Conservation (phyloP, 257 asterid genomes). For the Thymus mandschuricus region DNA sequence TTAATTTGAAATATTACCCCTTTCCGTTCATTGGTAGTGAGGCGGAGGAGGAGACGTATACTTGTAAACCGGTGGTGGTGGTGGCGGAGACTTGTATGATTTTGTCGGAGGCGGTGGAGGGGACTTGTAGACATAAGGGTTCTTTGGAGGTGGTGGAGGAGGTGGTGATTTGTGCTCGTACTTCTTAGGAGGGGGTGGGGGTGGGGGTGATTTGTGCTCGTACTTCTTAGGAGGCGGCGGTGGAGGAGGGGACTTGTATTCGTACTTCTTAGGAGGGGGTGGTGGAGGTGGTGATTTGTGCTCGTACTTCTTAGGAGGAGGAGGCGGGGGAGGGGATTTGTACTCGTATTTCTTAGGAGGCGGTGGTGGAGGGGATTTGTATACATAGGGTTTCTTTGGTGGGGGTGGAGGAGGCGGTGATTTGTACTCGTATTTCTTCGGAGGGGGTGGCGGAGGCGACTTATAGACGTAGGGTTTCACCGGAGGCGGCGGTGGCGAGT, state of each 20-base stretch:
- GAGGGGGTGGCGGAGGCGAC: slow-evolving; percentile 22
- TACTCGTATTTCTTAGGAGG: background rate
- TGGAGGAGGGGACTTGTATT: background rate
- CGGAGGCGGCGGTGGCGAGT: slow-evolving; percentile 14
- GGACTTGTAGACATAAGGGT: background rate
- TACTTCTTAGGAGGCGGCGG: slow-evolving; percentile 17
- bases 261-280: background rate
- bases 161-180: slow-evolving; percentile 21
- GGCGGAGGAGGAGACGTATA: slow-evolving; percentile 18
- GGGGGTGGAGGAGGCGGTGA: slow-evolving; percentile 14
- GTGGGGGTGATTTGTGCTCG: background rate
- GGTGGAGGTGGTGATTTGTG: slow-evolving; percentile 27
- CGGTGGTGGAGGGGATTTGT: slow-evolving; percentile 1
- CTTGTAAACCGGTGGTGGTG: slow-evolving; percentile 20
- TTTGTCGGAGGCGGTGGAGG: slow-evolving; percentile 21
- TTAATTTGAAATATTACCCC: slow-evolving; percentile 10
- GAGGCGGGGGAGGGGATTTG: slow-evolving; percentile 9
- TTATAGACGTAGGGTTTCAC: slow-evolving; percentile 22
- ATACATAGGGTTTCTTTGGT: background rate
- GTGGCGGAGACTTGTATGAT: slow-evolving; percentile 9
- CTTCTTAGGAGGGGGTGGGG: slow-evolving; percentile 23
- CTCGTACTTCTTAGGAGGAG: slow-evolving; percentile 1
- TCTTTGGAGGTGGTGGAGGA: background rate
- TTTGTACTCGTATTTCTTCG: background rate
- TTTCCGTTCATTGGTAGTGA: slow-evolving; percentile 13